Evolutionary conservation across 176 grass and related monocot genomes (phyloP), one percentile per base, ranked within the genome.

Genomic region (Calamus simplicifolius): DNA sequence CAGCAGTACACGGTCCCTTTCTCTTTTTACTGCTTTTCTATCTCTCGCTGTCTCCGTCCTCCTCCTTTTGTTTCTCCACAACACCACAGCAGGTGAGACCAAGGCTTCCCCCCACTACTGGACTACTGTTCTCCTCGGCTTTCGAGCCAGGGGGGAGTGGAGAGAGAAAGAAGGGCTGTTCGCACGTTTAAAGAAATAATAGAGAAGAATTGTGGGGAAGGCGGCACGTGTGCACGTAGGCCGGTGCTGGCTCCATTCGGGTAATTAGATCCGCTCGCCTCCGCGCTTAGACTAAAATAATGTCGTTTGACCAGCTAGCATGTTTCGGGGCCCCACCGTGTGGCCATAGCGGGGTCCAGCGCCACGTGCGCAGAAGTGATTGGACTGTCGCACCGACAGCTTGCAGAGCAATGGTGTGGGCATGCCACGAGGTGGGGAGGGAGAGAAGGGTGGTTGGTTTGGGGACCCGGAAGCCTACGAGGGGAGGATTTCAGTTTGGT

Each of bases 151-250:
- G 8, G 50, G 18, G 51, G 51, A 19, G 51, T n/a, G 55, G 16
- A 26, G 15, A 28, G 27, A 68, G 31, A 61, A 27, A 2, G 12
- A 8, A 51, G 18, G 38, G 19, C 3, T 23, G 4, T 50, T 49
- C 16, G 1, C 16, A 1, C 49, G 1, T 19, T 12, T 16, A n/a
- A 30, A 26, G 60, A 43, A 6, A 63, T 51, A 53, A 61, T 70
- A 54, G 61, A 28, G 26, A 3, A 4, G 21, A 50, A 10, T 13
- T 43, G 35, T n/a, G 27, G 57, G 38, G 55, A 64, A 5, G 50
- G 17, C 43, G 56, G 69, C 66, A 95, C 85, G 89, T 95, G 89
- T 80, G 79, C 75, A 69, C 61, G 63, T 63, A 69, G 79, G 81
- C 68, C 54, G 72, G 63, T 61, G 61, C 19, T 29, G 4, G 28